Evolutionary conservation across 305 asterid species (phyloP).

Genomic region (Caryopteris hybrid): DNA sequence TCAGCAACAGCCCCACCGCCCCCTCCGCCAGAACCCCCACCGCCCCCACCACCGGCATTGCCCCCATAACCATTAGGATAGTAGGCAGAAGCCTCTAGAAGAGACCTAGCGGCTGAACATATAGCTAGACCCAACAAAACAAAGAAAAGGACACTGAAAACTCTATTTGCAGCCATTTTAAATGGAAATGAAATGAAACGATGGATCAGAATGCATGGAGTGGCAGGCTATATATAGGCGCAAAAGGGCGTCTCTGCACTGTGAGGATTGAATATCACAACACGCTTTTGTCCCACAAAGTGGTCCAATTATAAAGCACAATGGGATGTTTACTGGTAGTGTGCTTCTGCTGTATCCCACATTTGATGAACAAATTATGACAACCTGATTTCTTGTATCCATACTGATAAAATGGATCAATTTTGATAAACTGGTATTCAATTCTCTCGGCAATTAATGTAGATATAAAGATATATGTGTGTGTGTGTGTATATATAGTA

Average conservation of each 20-base stretch:
- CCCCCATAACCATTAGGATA: constrained; percentile 11
- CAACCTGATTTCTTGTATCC: neutral
- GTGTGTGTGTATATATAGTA: no score
- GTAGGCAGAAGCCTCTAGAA: constrained; percentile 27
- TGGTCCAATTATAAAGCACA: constrained; percentile 47
- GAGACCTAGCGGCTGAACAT: constrained; percentile 56
- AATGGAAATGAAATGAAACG: neutral
- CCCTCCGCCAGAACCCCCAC: constrained; percentile 31
- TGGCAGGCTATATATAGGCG: constrained; percentile 32
- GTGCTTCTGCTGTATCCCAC: constrained; percentile 76
- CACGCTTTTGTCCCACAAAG: constrained; percentile 44
- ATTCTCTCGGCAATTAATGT: no score
- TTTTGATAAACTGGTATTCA: no score
- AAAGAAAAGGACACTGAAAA: constrained; percentile 32
- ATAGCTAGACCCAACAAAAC: constrained; percentile 30
- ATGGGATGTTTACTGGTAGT: constrained; percentile 21
- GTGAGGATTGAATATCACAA: constrained; percentile 18
- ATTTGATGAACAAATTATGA: constrained; percentile 19
- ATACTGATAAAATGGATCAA: no score
- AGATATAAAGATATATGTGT: no score
- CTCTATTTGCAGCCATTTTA: constrained; percentile 28
- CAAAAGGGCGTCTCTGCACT: constrained; percentile 29
- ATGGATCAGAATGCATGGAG: constrained; percentile 22
- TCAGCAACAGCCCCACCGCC: constrained; percentile 31
- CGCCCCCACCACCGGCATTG: constrained; percentile 26